Conservation (phyloP, 2,329 filamentous ascomycete species). For the Cladosporium sp. region DNA sequence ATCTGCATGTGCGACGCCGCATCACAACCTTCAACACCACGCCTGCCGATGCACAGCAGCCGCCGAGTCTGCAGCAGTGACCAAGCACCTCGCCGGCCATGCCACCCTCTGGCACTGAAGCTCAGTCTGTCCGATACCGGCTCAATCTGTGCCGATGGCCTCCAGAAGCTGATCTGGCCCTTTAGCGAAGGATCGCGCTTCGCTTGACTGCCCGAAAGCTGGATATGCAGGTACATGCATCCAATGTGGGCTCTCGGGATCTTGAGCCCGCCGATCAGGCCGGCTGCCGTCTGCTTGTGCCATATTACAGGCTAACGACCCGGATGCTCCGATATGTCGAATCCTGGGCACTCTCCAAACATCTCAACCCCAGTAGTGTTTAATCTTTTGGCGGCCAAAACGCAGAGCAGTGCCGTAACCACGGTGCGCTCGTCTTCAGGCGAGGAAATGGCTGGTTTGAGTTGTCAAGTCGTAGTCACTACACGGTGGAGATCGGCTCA, state of each 20-base stretch:
- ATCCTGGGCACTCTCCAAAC: background rate
- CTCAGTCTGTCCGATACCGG: background rate
- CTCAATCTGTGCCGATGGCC: too few relatives aligned
- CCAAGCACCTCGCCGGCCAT: background rate
- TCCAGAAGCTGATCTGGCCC: background rate
- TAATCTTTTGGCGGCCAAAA: too few relatives aligned
- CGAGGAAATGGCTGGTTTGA: too few relatives aligned
- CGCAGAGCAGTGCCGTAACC: too few relatives aligned
- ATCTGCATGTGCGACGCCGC: background rate
- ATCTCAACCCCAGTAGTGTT: too few relatives aligned
- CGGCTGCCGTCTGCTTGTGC: background rate
- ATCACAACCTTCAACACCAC: background rate
- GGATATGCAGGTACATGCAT: slow-evolving; percentile 1
- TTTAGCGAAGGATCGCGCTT: background rate
- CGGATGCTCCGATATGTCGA: slow-evolving; percentile 1
- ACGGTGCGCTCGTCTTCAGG: too few relatives aligned
- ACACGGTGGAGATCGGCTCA: too few relatives aligned
- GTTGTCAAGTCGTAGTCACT: too few relatives aligned
- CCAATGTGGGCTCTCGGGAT: background rate
- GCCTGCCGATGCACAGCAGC: background rate
- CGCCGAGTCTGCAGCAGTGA: background rate
- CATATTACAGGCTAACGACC: background rate
- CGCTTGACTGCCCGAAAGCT: background rate
- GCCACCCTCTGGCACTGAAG: background rate
- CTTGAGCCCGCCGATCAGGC: background rate